Evolutionary conservation across 1,284 basidiomycete genomes (phyloP), one percentile per base, ranked within the genome.

Genomic region (Fomitopsis schrenkii): DNA sequence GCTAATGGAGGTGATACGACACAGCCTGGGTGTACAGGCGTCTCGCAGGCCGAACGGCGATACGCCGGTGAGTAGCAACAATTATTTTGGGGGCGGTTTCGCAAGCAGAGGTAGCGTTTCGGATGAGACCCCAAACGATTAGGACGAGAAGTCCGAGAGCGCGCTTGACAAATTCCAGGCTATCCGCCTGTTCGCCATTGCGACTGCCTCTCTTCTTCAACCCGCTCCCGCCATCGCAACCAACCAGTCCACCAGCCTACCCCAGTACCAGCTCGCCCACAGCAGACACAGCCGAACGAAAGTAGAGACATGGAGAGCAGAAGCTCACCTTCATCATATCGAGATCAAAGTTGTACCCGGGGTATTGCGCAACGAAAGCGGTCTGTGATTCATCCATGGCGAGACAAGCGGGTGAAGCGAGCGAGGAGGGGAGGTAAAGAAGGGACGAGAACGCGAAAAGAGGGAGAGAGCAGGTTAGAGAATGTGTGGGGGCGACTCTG

Each of bases 261-360:
- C 8, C 15, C 42, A 19, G n/a, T 17, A 14, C 40, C 40, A 41
- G 19, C 42, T 15, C 17, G 42, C 42, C 7, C n/a, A 19, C 42
- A 44, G 8, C n/a, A 6, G 6, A 44, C 14, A 6, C 12, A 46
- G 9, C 19, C 45, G 9, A 19, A 14, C 5, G n/a, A 26, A 15
- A 26, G 8, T 30, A 14, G 22, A 26, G 19, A 45, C 26, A 14
- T 9, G 10, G 5, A 50, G 30, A 28, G 22, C 17, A 22, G 1
- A 15, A 10, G 71, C 80, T 45, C 58, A 88, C 90, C 87, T 92
- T 92, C 88, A 91, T 91, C 90, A 92, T 91, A 75, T 92, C 90
- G 83, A 91, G 79, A 72, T 92, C 90, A 77, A 91, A 88, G 60
- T 71, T 74, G 79, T 89, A 90, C 65, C 80, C 75, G 66, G 82